Evolutionary conservation across 2,329 filamentous ascomycete species (phyloP), one percentile per base, ranked within the genome.

Genomic region (Aspergillus aculeatinus): DNA sequence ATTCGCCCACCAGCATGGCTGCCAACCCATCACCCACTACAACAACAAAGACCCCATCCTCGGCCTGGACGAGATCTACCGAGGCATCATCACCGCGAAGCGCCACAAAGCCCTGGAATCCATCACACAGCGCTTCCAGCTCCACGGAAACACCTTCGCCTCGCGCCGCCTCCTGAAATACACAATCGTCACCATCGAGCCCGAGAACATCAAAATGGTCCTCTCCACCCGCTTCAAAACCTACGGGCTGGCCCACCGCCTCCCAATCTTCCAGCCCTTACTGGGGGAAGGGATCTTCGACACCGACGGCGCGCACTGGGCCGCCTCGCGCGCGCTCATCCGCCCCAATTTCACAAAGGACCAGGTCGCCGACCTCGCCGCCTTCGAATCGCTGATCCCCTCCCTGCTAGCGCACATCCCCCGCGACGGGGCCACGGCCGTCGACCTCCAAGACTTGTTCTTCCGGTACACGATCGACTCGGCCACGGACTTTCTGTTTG

Each of bases 401-500:
- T 5, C 42, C 16, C 25, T 57, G 10, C 44, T 57, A 14, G 21
- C 21, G 16, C 31, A 6, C 2, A 47, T 57, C 19, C 55, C 55
- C 5, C 19, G 29, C 29, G 55, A 57, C 21, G 48, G 55, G 10
- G 14, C n/a, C 14, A 57, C 55, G 23, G 47, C 25, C 3, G 55
- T 57, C 31, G 55, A 57, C 9, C 31, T 57, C 2, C 55, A 57
- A 23, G 55, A 57, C n/a, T 21, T 49, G 10, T 49, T 57, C n/a
- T 44, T 57, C 7, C 48, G 55, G 47, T 47, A 55, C 9, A 55
- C 52, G 4, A 29, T 91, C 89, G 49, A 90, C 62, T 84, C 85
- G 0, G 85, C 87, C 0, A 90, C 87, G 0, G 85, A 88, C 50
- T 89, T 90, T 64, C 75, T 91, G 4, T 87, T 90, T 51, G 88